A percentile compares a stretch with the other conserved stretches of the same genome.
Evolutionary conservation across 225 moss, liverwort and hornwort species (phyloP).

Genomic region (Straminergon stramineum): DNA sequence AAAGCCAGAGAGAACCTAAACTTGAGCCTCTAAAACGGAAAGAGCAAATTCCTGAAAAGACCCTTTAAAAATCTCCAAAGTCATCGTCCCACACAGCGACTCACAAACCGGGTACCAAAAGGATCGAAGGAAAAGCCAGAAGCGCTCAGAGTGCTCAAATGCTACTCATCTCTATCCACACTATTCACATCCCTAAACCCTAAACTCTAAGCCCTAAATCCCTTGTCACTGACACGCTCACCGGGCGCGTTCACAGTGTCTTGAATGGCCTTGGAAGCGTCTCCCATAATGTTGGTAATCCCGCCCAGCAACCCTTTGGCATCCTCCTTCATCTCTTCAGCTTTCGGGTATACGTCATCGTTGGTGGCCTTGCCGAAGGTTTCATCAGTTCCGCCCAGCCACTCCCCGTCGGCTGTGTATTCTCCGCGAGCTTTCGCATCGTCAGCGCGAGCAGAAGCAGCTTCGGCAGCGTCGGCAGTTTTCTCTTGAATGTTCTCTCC

Average conservation of each 20-base stretch:
- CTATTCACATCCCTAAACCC: not conserved
- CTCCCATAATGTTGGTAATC: constrained; percentile 7
- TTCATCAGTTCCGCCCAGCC: not conserved
- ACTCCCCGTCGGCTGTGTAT: constrained; percentile 22
- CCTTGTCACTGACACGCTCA: constrained; percentile 26
- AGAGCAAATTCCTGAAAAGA: not conserved
- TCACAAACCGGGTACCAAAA: not conserved
- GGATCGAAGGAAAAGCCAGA: not conserved
- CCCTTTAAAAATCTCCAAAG: not conserved
- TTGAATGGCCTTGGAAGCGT: constrained; percentile 35
- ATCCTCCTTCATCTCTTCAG: constrained; percentile 1
- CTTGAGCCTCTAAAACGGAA: not conserved
- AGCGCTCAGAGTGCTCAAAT: not conserved
- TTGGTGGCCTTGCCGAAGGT: not conserved
- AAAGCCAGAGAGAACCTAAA: not conserved
- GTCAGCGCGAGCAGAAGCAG: constrained; percentile 23
- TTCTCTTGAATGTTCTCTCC: constrained; percentile 13
- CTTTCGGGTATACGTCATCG: constrained; percentile 12
- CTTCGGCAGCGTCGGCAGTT: not conserved
- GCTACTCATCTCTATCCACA: not conserved
- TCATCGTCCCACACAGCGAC: not conserved
- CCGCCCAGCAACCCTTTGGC: constrained; percentile 14
- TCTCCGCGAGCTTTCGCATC: constrained; percentile 23
- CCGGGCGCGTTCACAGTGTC: constrained; percentile 51
- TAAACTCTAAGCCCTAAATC: not conserved